phyloP scores from a whole-genome alignment of 1,139 yeast species.

The Debaryomyces sp. region DNA sequence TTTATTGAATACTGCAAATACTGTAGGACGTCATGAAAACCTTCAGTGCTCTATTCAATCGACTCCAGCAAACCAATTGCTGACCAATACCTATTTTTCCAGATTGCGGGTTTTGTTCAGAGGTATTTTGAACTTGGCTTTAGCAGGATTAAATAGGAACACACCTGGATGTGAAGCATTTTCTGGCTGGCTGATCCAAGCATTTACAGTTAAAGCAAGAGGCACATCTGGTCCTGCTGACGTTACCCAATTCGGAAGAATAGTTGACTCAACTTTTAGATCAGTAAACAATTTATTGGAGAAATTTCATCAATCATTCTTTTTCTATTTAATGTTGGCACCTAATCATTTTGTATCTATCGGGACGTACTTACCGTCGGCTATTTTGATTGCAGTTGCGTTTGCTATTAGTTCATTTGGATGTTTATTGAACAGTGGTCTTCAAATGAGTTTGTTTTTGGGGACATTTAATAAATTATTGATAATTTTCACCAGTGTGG shows the following conservation, averaged over 20 bases:
- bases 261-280: constrained; percentile 83
- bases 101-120: constrained; percentile 62
- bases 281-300: constrained; percentile 91
- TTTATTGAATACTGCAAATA: constrained; percentile 76
- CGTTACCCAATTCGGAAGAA: constrained; percentile 89
- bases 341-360: constrained; percentile 86
- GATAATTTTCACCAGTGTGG: constrained; percentile 37
- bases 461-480: constrained; percentile 29
- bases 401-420: constrained; percentile 75
- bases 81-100: constrained; percentile 48
- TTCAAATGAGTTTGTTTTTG: constrained; percentile 26
- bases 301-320: constrained; percentile 95
- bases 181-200: constrained; percentile 96
- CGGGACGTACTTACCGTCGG: constrained; percentile 91
- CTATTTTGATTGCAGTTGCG: constrained; percentile 69
- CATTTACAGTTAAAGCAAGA: constrained; percentile 75
- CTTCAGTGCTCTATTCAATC: constrained; percentile 70
- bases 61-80: constrained; percentile 48
- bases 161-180: constrained; percentile 84
- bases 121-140: constrained; percentile 69
- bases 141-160: constrained; percentile 63
- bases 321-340: constrained; percentile 82
- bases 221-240: constrained; percentile 64
- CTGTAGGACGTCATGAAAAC: constrained; percentile 73
- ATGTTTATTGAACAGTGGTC: constrained; percentile 50